phyloP scores from a whole-genome alignment of 2,329 filamentous ascomycete genomes.

The Cadophora sp. region DNA sequence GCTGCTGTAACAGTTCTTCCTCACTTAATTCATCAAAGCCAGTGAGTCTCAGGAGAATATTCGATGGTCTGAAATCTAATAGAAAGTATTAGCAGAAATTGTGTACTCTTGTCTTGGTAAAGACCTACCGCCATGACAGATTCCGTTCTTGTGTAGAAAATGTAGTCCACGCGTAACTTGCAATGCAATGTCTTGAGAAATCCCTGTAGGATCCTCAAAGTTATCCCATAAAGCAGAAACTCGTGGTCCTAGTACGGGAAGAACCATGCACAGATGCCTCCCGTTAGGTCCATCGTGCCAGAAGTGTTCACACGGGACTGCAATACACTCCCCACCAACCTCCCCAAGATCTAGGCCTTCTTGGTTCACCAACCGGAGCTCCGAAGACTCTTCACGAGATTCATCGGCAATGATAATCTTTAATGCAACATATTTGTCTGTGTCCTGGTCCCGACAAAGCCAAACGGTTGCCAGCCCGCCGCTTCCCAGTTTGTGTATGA shows the following conservation, averaged over 20 bases:
- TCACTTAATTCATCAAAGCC: not conserved
- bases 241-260: not conserved
- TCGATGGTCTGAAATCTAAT: not conserved
- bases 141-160: conserved; percentile 1
- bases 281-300: not conserved
- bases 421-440: not conserved
- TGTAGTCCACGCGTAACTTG: not conserved
- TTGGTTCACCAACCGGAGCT: not conserved
- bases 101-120: not conserved
- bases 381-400: not conserved
- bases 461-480: not conserved
- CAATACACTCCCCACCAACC: not conserved
- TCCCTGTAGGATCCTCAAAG: not conserved
- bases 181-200: conserved; percentile 3
- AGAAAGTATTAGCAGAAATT: not conserved
- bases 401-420: conserved; percentile 5
- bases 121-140: conserved; percentile 8
- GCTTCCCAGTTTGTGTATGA: not conserved
- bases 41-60: not conserved
- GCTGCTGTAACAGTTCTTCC: not conserved
- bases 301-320: not conserved
- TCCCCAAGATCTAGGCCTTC: not conserved
- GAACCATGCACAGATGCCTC: not conserved
- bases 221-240: not conserved
- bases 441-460: conserved; percentile 2